Base-by-base conservation (phyloP, 2,329 filamentous ascomycete genomes). In the Cryphonectria nitschkei region DNA sequence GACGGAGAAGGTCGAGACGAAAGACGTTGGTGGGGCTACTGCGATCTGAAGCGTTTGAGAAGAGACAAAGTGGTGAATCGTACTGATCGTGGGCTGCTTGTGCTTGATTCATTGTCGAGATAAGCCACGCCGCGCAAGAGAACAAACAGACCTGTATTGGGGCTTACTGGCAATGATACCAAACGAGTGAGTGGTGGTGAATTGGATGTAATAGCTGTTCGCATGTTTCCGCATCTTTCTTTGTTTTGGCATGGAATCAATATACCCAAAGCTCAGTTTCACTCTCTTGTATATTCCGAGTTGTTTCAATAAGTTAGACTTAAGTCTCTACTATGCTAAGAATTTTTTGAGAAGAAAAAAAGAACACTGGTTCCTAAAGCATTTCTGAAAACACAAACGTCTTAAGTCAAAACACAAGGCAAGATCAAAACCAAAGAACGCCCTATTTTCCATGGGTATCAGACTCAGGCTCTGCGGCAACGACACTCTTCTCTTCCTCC, bases 1-100 rank as follows among this genome's bases (percentile, higher is more conserved):
- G 67, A 68, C 70, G 29, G 72, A 74, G 70, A 72, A 71, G 64
- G 29, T 64, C 26, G 60, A 62, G 19, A 58, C 22, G 6, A 75
- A 76, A 63, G 74, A 71, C 60, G 68, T 64, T 64, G 68, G 67
- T 9, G 73, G 71, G 65, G 68, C 72, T n/a, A 71, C 69, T 43
- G 46, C n/a, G 3, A 6, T 67, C 2, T 61, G 29, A 68, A 46
- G 6, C 19, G 56, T n/a, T 22, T 39, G 16, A 52, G 1, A 39
- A 39, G 37, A 34, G 32, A 22, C 13, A 60, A 6, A 6, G 4
- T 34, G 26, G 26, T 26, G 29, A 19, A 22, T 16, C 6, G 8
- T 14, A 14, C 13, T 56, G 29, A 3, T 58, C 14, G 19, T 14
- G 34, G 26, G 26, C n/a, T 56, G 52, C 52, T 56, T 11, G 52